Evolutionary conservation across 805 yeast genomes (phyloP).

Genomic region (Henningerozyma blattae): DNA sequence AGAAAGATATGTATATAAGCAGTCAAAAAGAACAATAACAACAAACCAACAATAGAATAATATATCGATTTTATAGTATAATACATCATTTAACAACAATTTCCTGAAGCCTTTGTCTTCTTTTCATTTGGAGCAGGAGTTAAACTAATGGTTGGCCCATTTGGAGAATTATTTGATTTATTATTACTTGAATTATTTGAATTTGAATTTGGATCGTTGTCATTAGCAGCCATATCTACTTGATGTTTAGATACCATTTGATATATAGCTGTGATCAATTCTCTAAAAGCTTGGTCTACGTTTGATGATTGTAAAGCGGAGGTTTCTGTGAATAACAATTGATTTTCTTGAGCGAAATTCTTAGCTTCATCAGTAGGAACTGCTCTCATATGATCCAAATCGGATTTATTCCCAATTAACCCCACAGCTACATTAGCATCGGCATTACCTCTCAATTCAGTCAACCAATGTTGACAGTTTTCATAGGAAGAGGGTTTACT

Average conservation of each 20-base stretch:
- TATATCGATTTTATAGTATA: too few species aligned
- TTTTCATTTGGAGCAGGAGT: conserved; percentile 88
- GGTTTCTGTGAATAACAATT: conserved; percentile 87
- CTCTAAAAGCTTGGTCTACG: conserved; percentile 90
- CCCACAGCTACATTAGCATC: conserved; percentile 93
- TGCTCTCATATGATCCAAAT: conserved; percentile 84
- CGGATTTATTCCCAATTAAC: conserved; percentile 84
- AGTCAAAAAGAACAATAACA: too few species aligned
- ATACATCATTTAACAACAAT: conserved; percentile 54
- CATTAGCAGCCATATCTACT: conserved; percentile 70
- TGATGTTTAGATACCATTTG: conserved; percentile 92
- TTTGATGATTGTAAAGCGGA: conserved; percentile 89
- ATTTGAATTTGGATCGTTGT: conserved; percentile 6
- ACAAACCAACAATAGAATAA: too few species aligned
- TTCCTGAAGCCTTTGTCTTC: conserved; percentile 35
- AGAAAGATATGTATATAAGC: too few species aligned
- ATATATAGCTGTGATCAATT: conserved; percentile 82
- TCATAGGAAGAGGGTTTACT: conserved; percentile 82
- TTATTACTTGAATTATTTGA: conserved; percentile 4
- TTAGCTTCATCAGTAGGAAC: conserved; percentile 97
- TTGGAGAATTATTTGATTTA: conserved; percentile 37
- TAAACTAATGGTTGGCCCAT: conserved; percentile 83
- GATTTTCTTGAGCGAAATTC: conserved; percentile 87
- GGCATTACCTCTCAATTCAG: conserved; percentile 84
- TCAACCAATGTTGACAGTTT: conserved; percentile 77